Conservation (phyloP, 331 rosid genomes). For the Acacia pycnantha region DNA sequence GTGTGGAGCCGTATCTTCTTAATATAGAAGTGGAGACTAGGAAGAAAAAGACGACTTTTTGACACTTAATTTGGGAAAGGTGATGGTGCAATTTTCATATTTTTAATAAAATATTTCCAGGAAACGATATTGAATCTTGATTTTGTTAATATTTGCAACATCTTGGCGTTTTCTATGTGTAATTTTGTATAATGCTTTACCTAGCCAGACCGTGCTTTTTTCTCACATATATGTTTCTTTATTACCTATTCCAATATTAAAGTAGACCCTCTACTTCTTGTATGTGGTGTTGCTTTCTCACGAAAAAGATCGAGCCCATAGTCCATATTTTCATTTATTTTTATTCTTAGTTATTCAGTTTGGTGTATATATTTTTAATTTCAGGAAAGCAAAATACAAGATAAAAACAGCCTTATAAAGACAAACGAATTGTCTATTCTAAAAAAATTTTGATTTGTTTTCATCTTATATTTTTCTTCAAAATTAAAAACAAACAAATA, state of each 20-base stretch:
- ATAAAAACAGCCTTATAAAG: background rate
- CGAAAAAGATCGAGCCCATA: background rate
- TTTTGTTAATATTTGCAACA: background rate
- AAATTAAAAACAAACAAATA: background rate
- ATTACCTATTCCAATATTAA: background rate
- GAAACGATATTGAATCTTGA: background rate
- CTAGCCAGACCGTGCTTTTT: background rate
- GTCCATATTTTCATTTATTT: background rate
- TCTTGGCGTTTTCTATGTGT: background rate
- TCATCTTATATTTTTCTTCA: no score
- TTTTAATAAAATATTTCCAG: background rate
- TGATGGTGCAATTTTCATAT: background rate
- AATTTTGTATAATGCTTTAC: background rate
- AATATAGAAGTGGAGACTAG: background rate
- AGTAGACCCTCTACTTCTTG: no score
- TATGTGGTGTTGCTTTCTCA: background rate
- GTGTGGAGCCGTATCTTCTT: background rate
- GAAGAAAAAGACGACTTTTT: conserved; percentile 4
- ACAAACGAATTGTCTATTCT: no score
- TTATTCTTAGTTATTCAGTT: background rate
- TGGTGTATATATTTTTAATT: no score
- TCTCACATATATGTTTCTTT: no score
- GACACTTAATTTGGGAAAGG: background rate
- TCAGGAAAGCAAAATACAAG: background rate
- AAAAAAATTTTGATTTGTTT: background rate